Evolutionary conservation across 805 yeast genomes (phyloP), one percentile per base, ranked within the genome.

Genomic region (Gaillardinia entomophila): DNA sequence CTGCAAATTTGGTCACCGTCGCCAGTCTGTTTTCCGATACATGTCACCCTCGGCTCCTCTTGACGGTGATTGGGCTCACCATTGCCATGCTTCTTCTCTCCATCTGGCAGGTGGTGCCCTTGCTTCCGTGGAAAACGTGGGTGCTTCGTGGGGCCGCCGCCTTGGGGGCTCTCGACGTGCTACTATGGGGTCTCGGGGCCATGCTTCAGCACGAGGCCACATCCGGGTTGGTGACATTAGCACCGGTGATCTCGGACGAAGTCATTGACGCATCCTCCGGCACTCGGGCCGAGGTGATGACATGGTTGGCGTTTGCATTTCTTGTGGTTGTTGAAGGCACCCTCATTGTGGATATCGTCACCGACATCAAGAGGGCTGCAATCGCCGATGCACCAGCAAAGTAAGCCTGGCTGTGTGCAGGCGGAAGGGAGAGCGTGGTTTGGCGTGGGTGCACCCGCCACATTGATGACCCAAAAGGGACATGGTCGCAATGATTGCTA

Each of bases 151-250:
- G 43, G 45, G 17, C 49, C 45, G 31, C 47, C 61, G 37, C 42
- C 44, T 4, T 71, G 17, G 54, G 71, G 13, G 51, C 64, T 0
- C 37, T 58, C 0, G 42, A 64, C 28, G 60, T 66, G 4, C 48
- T 78, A 3, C 26, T 77, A 2, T 78, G 83, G 82, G 84, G 82
- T 0, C 53, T 77, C 18, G 83, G 83, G 2, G 62, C 83, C 1
- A 77, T 79, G 73, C 69, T 82, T 61, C 69, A 69, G 31, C 77
- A 75, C 43, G 75, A 78, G 32, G 81, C 82, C 0, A n/a, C n/a
- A n/a, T n/a, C n/a, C n/a, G n/a, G n/a, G n/a, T n/a, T n/a, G n/a
- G 63, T 68, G 0, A 59, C 58, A 24, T 57, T 78, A 2, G 66
- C 73, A 3, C 43, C 48, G 6, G 43, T 48, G n/a, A 46, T 78